These are phyloP conservation scores for Ceratocystis colombiana DNA, from an alignment of 2,329 filamentous ascomycete species.

Conservation along the genomic window DNA sequence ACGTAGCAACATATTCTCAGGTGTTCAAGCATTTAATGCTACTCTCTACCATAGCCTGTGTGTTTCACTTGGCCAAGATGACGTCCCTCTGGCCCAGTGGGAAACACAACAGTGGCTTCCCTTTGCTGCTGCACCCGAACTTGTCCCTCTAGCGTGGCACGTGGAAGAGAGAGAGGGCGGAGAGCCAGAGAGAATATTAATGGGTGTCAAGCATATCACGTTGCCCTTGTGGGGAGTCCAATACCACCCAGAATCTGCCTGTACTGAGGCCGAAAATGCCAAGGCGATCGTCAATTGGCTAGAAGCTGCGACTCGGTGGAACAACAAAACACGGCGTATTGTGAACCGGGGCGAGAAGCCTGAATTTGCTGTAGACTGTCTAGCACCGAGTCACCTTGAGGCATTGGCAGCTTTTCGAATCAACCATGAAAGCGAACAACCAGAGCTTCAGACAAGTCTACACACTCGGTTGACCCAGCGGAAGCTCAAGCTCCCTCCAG, in stretches of 20 bases:
- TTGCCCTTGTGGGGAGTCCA: constrained; percentile 81
- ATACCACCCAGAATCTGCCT: constrained; percentile 83
- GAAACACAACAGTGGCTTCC: constrained; percentile 35
- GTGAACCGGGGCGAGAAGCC: background rate
- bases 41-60: constrained; percentile 67
- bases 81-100: constrained; percentile 34
- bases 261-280: constrained; percentile 59
- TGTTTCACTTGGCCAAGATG: constrained; percentile 45
- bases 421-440: background rate
- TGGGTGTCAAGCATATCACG: constrained; percentile 58
- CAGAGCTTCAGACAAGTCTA: background rate
- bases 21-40: constrained; percentile 51
- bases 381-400: constrained; percentile 14
- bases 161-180: constrained; percentile 37
- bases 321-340: constrained; percentile 31
- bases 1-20: constrained; percentile 52
- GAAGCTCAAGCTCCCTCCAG: constrained; percentile 27
- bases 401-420: constrained; percentile 8
- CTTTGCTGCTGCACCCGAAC: constrained; percentile 33
- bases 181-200: constrained; percentile 50
- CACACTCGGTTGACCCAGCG: background rate
- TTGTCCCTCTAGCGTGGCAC: constrained; percentile 55
- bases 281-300: constrained; percentile 68
- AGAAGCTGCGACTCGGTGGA: constrained; percentile 52
- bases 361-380: constrained; percentile 11